Base-by-base conservation (phyloP, 495 filamentous ascomycete genomes). In the Daldinia caldariorum region DNA sequence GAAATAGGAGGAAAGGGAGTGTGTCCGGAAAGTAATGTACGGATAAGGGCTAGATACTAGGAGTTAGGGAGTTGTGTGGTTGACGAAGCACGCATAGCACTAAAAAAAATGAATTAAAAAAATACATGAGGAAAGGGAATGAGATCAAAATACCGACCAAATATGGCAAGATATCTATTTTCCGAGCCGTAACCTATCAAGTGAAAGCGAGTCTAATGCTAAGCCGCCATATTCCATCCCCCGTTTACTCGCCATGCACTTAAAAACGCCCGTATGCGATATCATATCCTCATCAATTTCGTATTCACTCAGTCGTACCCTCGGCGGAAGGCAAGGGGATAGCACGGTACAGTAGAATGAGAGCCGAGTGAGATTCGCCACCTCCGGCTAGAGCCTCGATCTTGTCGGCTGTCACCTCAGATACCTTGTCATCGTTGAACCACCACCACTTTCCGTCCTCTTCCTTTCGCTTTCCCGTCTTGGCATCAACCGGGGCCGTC, bases 341-440 rank as follows among this genome's bases (percentile, higher is more conserved):
- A 7, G 96, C 95, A 34, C 89, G 88, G 79, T 98, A 99, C 10
- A 99, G 88, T 31, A 97, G 83, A 67, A 99, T 96, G 13, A 99
- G 84, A 14, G 95, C 95, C 18, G 93, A 97, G 80, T 99, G 95
- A 49, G 91, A 93, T 81, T 99, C 95, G 89, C 95, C 95, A 75
- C 95, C 95, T 67, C 95, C 95, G 58, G 93, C 86, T 66, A 99
- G 85, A 6, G 90, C 89, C 74, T 94, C 90, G 70, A 99, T 96
- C 83, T 95, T 97, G 71, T 97, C 93, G 8, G 87, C 80, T 3
- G 94, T 90, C 31, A 99, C 95, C 80, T 98, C 96, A 41, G 91
- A 88, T 10, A 99, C 96, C 79, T 94, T 97, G 74, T 99, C 96
- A 73, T 99, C 95, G 76, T 99, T 97, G 85, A 99, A 99, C 94